Base-by-base conservation (phyloP, 139 green algal genomes). In the Zygnema cylindricum region DNA sequence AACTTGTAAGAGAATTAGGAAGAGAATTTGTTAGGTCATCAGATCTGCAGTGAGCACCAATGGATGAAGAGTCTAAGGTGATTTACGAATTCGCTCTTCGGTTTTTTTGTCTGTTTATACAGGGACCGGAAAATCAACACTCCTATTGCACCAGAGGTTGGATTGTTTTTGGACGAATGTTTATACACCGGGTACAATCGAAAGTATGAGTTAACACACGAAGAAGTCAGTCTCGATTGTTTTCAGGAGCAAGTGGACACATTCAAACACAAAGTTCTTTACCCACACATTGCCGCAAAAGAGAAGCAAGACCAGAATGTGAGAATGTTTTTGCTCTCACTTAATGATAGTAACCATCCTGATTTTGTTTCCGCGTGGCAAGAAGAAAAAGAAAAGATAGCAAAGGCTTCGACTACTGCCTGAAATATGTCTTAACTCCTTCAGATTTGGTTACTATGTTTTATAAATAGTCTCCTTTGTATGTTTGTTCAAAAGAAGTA, bases 91-190 rank as follows among this genome's bases (percentile, higher is more conserved):
- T n/a, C n/a, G n/a, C n/a, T n/a, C n/a, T n/a, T n/a, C n/a, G n/a
- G n/a, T n/a, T n/a, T 63, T 63, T 63, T 7, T 63, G 49, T 16
- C 71, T 41, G 7, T 76, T 40, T 22, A 16, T 73, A 77, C 89
- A 91, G 86, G 69, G 81, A 91, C 69, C 35, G 85, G 55, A 33
- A 88, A 30, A 84, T 92, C 55, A 89, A 92, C 84, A 93, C 90
- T 41, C 96, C 96, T 36, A 95, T 98, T 93, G 96, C 96, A 21
- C 96, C 96, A 0, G 95, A 96, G 81, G 89, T 98, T 55, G 96
- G 96, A 30, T 92, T 98, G 69, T 96, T 98, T 55, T 92, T 98
- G 90, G 91, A 91, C 43, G 94, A 96, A 90, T 94, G 92, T 69
- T 91, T 94, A 38, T 97, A 93, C 88, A 55, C 94, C 42, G 83